Percentiles rank a stretch among this genome's conserved stretches.
phyloP scores from a whole-genome alignment of 2,329 filamentous ascomycete species.

The Elsinoe australis region DNA sequence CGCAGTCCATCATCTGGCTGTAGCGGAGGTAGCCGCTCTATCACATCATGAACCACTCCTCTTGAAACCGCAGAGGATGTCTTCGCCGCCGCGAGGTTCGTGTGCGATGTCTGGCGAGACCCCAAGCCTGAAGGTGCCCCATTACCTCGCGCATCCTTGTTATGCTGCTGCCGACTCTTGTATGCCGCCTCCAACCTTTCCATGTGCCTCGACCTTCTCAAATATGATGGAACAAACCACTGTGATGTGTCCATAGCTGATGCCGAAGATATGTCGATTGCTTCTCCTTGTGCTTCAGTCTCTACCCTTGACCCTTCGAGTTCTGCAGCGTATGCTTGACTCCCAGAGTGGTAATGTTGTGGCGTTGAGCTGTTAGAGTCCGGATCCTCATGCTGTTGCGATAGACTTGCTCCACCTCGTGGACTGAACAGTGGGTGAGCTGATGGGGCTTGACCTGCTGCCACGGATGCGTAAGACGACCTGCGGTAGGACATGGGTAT shows the following conservation, averaged over 20 bases:
- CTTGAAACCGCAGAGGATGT: slow-evolving; percentile 54
- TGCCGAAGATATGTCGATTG: background rate
- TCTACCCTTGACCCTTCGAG: background rate
- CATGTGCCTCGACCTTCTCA: slow-evolving; percentile 69
- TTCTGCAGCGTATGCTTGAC: slow-evolving; percentile 2
- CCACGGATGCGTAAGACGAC: slow-evolving; percentile 56
- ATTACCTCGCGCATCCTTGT: slow-evolving; percentile 37
- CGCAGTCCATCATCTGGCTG: slow-evolving; percentile 50
- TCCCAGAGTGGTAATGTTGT: slow-evolving; percentile 24
- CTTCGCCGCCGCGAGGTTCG: slow-evolving; percentile 34
- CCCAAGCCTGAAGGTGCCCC: slow-evolving; percentile 39
- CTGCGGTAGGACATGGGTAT: slow-evolving; percentile 38
- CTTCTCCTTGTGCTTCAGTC: background rate
- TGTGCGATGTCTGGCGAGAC: slow-evolving; percentile 36
- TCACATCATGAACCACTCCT: slow-evolving; percentile 70
- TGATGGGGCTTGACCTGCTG: slow-evolving; percentile 43
- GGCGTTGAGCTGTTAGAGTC: slow-evolving; percentile 35
- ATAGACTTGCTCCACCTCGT: slow-evolving; percentile 36
- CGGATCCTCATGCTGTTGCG: slow-evolving; percentile 49
- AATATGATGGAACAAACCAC: slow-evolving; percentile 81
- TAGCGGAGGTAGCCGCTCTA: slow-evolving; percentile 60
- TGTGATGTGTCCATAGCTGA: slow-evolving; percentile 28
- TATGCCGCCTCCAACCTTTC: slow-evolving; percentile 67
- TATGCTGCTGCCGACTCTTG: too few species aligned
- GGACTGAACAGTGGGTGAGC: slow-evolving; percentile 32